Evolutionary conservation across 495 filamentous ascomycete species (phyloP).

Genomic region (Hypoxylon crocopeplum): DNA sequence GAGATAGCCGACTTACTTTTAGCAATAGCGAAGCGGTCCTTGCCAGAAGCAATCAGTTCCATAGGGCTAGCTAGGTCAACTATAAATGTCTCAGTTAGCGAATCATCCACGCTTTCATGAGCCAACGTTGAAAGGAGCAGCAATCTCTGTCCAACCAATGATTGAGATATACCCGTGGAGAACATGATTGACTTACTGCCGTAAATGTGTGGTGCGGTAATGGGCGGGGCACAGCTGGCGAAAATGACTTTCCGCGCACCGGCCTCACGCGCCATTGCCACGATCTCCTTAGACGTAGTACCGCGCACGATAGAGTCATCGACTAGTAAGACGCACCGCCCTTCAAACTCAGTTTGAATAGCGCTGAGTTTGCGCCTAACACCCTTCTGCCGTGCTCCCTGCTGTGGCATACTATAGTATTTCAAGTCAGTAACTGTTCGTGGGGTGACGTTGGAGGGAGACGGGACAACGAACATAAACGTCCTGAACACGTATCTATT

Average conservation of each 20-base stretch:
- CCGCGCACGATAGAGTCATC: slow-evolving; percentile 95
- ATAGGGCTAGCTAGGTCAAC: slow-evolving; percentile 75
- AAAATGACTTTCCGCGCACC: slow-evolving; percentile 92
- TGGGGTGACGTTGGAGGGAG: slow-evolving; percentile 39
- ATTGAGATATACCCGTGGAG: not conserved
- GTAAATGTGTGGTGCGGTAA: slow-evolving; percentile 66
- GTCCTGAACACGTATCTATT: slow-evolving; percentile 97
- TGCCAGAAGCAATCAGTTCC: slow-evolving; percentile 42
- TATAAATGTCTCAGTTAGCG: not conserved
- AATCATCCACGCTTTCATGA: too few species aligned
- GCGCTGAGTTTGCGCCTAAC: slow-evolving; percentile 81
- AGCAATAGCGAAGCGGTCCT: slow-evolving; percentile 5
- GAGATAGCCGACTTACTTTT: slow-evolving; percentile 11
- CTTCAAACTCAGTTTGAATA: slow-evolving; percentile 86
- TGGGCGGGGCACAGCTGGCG: slow-evolving; percentile 84
- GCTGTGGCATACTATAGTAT: slow-evolving; percentile 43
- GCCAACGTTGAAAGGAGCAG: slow-evolving; percentile 1
- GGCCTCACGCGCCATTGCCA: slow-evolving; percentile 86
- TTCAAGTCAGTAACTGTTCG: not conserved
- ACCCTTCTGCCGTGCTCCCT: slow-evolving; percentile 81
- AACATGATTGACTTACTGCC: slow-evolving; percentile 25
- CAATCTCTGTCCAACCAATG: not conserved
- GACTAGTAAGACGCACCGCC: slow-evolving; percentile 82
- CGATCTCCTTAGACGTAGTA: slow-evolving; percentile 90
- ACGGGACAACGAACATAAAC: slow-evolving; percentile 64